Evolutionary conservation across 768 basidiomycete genomes (phyloP).

Genomic region (Xerocomus potaroensis): DNA sequence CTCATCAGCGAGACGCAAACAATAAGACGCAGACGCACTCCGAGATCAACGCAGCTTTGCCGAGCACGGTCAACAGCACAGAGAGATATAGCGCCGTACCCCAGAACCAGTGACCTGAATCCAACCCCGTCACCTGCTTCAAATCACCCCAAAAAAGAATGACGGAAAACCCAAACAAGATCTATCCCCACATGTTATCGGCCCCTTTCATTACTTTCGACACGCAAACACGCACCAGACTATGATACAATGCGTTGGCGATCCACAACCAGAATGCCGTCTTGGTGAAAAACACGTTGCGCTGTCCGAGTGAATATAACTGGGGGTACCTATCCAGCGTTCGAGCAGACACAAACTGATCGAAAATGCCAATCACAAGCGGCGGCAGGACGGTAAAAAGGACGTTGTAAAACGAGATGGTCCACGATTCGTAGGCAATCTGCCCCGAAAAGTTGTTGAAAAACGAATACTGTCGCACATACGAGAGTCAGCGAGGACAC

Average conservation of each 20-base stretch:
- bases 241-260: conserved; percentile 85
- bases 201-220: not conserved
- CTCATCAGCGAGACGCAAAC: conserved; percentile 1
- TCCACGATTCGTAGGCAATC: conserved; percentile 98
- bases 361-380: conserved; percentile 95
- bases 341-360: conserved; percentile 96
- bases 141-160: conserved; percentile 93
- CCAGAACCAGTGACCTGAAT: conserved; percentile 98
- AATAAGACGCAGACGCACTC: conserved; percentile 66
- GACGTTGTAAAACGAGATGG: conserved; percentile 94
- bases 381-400: conserved; percentile 95
- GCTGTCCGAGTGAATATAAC: conserved; percentile 90
- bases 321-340: conserved; percentile 97
- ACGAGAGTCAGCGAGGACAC: not conserved
- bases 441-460: conserved; percentile 99
- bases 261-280: conserved; percentile 93
- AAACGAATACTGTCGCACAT: conserved; percentile 80
- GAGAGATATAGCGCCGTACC: conserved; percentile 94
- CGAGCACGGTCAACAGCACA: conserved; percentile 90
- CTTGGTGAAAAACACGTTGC: conserved; percentile 89
- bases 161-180: conserved; percentile 83
- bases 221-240: conserved; percentile 51
- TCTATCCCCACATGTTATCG: too few relatives aligned
- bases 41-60: conserved; percentile 94
- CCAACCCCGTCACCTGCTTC: conserved; percentile 72